Conservation (phyloP, 768 basidiomycete species). For the Amanita fuliginea region DNA sequence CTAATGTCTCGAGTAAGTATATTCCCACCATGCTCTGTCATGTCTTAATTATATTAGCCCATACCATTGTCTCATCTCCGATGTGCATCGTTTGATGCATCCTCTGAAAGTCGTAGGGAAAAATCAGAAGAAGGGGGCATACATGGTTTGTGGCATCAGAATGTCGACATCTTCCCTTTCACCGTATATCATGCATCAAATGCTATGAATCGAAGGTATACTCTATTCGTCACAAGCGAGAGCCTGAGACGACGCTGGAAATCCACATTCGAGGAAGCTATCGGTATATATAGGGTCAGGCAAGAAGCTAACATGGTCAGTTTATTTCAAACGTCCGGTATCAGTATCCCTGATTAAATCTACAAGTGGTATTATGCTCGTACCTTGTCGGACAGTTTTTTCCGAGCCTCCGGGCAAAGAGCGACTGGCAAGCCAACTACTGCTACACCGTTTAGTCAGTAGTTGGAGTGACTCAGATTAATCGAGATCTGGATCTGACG, state of each 20-base stretch:
- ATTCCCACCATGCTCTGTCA: background rate
- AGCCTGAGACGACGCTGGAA: constrained; percentile 52
- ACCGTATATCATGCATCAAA: constrained; percentile 62
- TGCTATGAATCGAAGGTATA: constrained; percentile 51
- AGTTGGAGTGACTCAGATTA: background rate
- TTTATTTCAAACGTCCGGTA: background rate
- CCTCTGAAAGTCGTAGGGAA: constrained; percentile 55
- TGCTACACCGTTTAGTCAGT: constrained; percentile 57
- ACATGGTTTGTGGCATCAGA: constrained; percentile 38
- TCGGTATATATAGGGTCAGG: constrained; percentile 50
- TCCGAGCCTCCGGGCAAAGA: constrained; percentile 32
- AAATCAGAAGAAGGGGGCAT: constrained; percentile 46
- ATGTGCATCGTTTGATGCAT: constrained; percentile 49
- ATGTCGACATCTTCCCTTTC: constrained; percentile 60
- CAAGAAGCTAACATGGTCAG: constrained; percentile 68
- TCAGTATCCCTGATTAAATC: background rate
- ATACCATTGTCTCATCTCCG: constrained; percentile 73
- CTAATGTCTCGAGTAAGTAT: constrained; percentile 56
- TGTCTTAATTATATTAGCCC: constrained; percentile 36
- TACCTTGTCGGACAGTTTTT: constrained; percentile 47
- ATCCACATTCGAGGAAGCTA: constrained; percentile 45
- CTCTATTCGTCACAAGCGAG: constrained; percentile 55
- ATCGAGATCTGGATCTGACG: background rate
- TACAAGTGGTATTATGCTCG: constrained; percentile 59
- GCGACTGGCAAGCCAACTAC: constrained; percentile 48